A percentile compares a stretch with the other conserved stretches of the same genome.
Evolutionary conservation across 2,329 filamentous ascomycete species (phyloP).

Genomic region (Cladophialophora yegresii): DNA sequence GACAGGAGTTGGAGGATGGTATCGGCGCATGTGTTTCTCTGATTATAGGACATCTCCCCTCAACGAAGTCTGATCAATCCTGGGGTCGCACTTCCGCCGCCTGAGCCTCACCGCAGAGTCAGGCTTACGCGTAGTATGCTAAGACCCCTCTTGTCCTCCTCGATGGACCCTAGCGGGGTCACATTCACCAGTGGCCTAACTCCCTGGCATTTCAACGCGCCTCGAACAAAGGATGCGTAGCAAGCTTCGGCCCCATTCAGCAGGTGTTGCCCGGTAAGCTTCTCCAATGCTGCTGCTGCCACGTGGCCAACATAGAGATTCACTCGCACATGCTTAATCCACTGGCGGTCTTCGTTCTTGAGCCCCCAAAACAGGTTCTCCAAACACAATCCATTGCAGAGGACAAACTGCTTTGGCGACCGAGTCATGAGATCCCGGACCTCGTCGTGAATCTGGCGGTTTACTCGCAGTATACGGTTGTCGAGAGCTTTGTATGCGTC

Average conservation of each 20-base stretch:
- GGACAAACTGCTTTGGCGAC: constrained; percentile 16
- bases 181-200: constrained; percentile 16
- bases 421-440: constrained; percentile 11
- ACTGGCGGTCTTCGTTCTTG: constrained; percentile 7
- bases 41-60: not conserved
- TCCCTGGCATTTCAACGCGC: constrained; percentile 20
- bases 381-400: constrained; percentile 25
- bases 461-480: constrained; percentile 22
- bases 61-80: not conserved
- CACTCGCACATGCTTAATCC: constrained; percentile 18
- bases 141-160: constrained; percentile 9
- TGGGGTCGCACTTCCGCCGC: not conserved
- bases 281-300: not conserved
- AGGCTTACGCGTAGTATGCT: constrained; percentile 20
- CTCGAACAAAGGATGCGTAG: constrained; percentile 20
- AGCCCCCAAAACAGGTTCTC: constrained; percentile 19
- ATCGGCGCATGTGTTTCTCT: not conserved
- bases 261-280: constrained; percentile 3
- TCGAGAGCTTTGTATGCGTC: constrained; percentile 11
- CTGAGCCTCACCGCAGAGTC: constrained; percentile 2
- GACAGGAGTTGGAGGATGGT: not conserved
- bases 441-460: constrained; percentile 23
- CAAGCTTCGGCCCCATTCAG: constrained; percentile 18
- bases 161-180: constrained; percentile 2
- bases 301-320: constrained; percentile 18